phyloP scores from a whole-genome alignment of 2,329 filamentous ascomycete species.

The Epichloe coenophiala region DNA sequence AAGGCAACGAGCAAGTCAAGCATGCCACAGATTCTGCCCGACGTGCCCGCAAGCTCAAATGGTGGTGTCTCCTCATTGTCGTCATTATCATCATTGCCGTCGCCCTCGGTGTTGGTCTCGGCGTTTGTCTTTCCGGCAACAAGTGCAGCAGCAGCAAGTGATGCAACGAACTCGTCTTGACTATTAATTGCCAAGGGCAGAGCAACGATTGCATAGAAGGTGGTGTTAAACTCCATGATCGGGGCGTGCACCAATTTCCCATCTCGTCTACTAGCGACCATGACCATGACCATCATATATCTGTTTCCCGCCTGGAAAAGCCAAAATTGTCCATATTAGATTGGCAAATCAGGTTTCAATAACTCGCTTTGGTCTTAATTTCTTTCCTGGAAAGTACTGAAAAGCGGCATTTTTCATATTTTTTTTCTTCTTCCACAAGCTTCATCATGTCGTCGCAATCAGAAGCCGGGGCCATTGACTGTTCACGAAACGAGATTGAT shows the following conservation, averaged over 20 bases:
- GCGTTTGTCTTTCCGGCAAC: slow-evolving; percentile 26
- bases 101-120: slow-evolving; percentile 40
- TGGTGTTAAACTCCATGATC: not conserved
- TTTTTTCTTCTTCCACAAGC: no score
- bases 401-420: no score
- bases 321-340: not conserved
- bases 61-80: slow-evolving; percentile 58
- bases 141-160: slow-evolving; percentile 5
- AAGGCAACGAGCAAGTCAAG: slow-evolving; percentile 56
- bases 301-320: not conserved
- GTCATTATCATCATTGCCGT: slow-evolving; percentile 44
- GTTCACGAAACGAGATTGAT: no score
- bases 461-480: no score
- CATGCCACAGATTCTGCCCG: slow-evolving; percentile 54
- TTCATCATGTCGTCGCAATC: no score
- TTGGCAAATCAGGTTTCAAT: not conserved
- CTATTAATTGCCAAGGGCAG: not conserved
- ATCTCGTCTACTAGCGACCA: not conserved
- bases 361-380: not conserved
- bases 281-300: not conserved
- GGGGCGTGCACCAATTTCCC: not conserved
- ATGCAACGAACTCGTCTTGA: not conserved
- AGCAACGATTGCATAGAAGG: not conserved
- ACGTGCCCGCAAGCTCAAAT: slow-evolving; percentile 62
- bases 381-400: not conserved